Percentiles rank a stretch among this genome's conserved stretches.
Conservation (phyloP, 176 grass and related monocot species). For the Eragrostis curvula region DNA sequence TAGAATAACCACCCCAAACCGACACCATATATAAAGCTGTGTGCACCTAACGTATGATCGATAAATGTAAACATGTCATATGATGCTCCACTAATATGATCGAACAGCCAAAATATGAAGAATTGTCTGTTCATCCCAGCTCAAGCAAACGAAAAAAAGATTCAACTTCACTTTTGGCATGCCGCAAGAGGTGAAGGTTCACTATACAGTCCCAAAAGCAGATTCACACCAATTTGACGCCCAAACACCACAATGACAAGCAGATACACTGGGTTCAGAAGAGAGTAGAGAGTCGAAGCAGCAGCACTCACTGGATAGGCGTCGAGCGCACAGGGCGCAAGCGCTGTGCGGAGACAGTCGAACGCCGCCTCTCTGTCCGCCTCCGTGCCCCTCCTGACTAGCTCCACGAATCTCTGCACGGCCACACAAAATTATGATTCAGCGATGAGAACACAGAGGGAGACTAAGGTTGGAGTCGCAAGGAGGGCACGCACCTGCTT, state of each 20-base stretch:
- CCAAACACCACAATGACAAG: background rate
- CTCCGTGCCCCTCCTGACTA: constrained; percentile 78
- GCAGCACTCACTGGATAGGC: constrained; percentile 81
- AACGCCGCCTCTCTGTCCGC: constrained; percentile 71
- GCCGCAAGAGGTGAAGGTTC: background rate
- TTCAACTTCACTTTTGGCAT: background rate
- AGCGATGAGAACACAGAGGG: background rate
- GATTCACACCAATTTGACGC: background rate
- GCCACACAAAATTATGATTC: background rate
- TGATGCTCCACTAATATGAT: constrained; percentile 12
- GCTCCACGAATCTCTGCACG: constrained; percentile 92
- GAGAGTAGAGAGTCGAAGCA: constrained; percentile 6
- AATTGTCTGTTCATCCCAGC: constrained; percentile 6
- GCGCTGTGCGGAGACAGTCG: constrained; percentile 70
- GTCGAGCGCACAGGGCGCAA: constrained; percentile 91
- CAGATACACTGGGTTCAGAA: background rate
- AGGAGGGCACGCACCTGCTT: constrained; percentile 67
- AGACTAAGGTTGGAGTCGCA: background rate
- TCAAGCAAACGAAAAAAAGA: background rate
- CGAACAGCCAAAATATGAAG: background rate
- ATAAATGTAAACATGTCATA: background rate
- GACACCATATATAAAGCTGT: background rate
- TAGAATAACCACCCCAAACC: background rate
- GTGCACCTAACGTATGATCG: background rate
- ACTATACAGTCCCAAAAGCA: background rate